Percentiles rank a stretch among this genome's conserved stretches.
Evolutionary conservation across 2,329 filamentous ascomycete species (phyloP).

Genomic region (Penicillium sclerotiorum): DNA sequence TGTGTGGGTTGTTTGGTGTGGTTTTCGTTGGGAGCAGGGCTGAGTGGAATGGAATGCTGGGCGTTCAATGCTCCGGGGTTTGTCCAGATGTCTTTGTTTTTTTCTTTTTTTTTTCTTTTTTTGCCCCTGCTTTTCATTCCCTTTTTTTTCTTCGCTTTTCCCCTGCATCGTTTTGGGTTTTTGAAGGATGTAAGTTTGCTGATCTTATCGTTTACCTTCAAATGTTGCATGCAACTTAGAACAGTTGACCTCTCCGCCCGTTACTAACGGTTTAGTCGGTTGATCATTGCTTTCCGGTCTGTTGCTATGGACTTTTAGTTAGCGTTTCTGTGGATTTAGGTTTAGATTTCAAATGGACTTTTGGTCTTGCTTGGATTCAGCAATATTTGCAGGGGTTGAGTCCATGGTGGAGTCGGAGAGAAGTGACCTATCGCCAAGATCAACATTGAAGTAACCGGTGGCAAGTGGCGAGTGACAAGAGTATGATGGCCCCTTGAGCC

Average conservation of each 20-base stretch:
- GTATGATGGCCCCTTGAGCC: background rate
- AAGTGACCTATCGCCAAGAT: background rate
- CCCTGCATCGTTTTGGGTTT: too few species aligned
- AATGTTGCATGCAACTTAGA: too few species aligned
- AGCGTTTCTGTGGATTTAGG: too few species aligned
- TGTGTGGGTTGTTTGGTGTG: background rate
- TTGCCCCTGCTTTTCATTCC: background rate
- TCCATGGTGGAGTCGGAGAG: too few species aligned
- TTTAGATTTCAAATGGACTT: too few species aligned
- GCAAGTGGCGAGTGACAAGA: background rate
- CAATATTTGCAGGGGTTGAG: too few species aligned
- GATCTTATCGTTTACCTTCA: too few species aligned
- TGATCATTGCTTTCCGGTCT: too few species aligned
- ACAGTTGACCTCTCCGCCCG: too few species aligned
- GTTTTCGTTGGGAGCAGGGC: background rate
- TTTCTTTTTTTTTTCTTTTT: background rate
- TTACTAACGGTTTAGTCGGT: too few species aligned
- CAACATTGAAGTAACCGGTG: background rate
- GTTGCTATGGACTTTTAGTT: too few species aligned
- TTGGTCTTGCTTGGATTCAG: too few species aligned
- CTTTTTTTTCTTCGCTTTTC: background rate
- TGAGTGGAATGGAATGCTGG: background rate
- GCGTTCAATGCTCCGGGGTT: background rate
- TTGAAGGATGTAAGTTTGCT: background rate
- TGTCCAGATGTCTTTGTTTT: slow-evolving; percentile 4